Percentiles rank a stretch among this genome's conserved stretches.
Conservation (phyloP, 306 rosid genomes). For the Astragalus glycyphyllos region DNA sequence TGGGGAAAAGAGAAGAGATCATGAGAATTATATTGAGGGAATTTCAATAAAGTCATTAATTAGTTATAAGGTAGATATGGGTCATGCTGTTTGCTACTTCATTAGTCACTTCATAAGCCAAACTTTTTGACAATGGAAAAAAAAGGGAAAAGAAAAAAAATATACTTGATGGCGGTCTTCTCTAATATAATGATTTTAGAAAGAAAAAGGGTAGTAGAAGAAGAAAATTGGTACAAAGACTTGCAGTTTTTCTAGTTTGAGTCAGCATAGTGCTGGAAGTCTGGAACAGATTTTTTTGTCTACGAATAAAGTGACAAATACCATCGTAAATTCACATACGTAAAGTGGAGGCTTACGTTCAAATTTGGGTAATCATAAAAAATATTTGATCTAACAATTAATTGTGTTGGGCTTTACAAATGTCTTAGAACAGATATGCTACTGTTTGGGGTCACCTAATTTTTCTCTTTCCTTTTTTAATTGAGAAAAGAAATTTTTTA, state of each 20-base stretch:
- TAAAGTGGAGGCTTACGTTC: too few species aligned
- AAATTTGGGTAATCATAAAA: too few species aligned
- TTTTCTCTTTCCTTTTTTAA: constrained; percentile 38
- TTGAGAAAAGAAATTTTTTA: too few species aligned
- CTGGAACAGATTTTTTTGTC: not conserved
- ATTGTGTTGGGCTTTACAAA: too few species aligned
- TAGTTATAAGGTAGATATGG: constrained; percentile 49
- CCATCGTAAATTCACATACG: too few species aligned
- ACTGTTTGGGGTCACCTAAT: constrained; percentile 43
- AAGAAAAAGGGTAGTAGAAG: constrained; percentile 34
- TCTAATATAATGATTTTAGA: constrained; percentile 40
- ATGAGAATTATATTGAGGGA: constrained; percentile 42
- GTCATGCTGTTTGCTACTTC: constrained; percentile 49
- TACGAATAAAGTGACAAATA: too few species aligned
- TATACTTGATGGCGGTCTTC: constrained; percentile 38
- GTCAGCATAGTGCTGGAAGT: constrained; percentile 53
- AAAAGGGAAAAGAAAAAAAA: not conserved
- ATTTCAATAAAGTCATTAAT: constrained; percentile 52
- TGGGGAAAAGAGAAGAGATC: constrained; percentile 44
- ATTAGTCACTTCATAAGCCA: constrained; percentile 48
- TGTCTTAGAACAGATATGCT: constrained; percentile 13
- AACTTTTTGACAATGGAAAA: constrained; percentile 47
- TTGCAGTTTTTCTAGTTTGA: constrained; percentile 38
- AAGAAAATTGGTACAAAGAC: constrained; percentile 29
- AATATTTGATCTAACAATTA: too few species aligned